Percentiles rank a stretch among this genome's conserved stretches.
These are phyloP conservation scores for Cystobasidium slooffiae DNA, from an alignment of 1,284 basidiomycete genomes.

Conservation along the genomic window DNA sequence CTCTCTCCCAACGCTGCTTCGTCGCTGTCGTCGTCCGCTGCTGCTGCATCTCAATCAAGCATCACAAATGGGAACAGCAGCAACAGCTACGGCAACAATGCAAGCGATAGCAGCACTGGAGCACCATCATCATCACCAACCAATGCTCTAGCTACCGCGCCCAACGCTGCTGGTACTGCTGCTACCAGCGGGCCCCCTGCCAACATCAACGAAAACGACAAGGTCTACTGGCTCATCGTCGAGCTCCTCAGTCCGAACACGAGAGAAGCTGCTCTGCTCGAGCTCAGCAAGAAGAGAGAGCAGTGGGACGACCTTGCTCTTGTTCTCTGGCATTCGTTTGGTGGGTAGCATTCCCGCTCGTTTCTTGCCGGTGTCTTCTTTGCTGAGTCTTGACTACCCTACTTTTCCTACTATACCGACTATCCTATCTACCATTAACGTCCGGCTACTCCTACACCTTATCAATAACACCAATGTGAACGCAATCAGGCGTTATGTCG, in stretches of 20 bases:
- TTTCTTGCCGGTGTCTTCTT: neutral
- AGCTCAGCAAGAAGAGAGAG: conserved; percentile 98
- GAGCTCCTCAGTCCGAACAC: conserved; percentile 77
- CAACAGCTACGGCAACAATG: conserved; percentile 4
- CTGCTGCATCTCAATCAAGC: neutral
- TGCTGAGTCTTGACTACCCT: neutral
- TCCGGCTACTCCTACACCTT: neutral
- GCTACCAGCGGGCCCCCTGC: conserved; percentile 9
- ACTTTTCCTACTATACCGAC: neutral
- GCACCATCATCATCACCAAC: neutral
- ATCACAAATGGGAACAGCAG: conserved; percentile 2
- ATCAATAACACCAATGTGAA: neutral
- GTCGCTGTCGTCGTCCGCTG: neutral
- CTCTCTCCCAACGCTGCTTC: conserved; percentile 20
- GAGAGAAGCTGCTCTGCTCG: conserved; percentile 85
- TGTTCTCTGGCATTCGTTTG: conserved; percentile 98
- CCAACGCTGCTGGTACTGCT: neutral
- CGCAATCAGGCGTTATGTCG: conserved; percentile 89
- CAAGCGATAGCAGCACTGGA: conserved; percentile 9
- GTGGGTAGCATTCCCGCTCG: conserved; percentile 62
- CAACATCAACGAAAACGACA: conserved; percentile 63
- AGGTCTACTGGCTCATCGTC: conserved; percentile 80
- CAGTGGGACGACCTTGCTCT: conserved; percentile 98
- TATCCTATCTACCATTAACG: neutral
- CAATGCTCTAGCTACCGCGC: neutral